Conservation (phyloP, 2,329 filamentous ascomycete genomes). For the Basipetospora sp. region DNA sequence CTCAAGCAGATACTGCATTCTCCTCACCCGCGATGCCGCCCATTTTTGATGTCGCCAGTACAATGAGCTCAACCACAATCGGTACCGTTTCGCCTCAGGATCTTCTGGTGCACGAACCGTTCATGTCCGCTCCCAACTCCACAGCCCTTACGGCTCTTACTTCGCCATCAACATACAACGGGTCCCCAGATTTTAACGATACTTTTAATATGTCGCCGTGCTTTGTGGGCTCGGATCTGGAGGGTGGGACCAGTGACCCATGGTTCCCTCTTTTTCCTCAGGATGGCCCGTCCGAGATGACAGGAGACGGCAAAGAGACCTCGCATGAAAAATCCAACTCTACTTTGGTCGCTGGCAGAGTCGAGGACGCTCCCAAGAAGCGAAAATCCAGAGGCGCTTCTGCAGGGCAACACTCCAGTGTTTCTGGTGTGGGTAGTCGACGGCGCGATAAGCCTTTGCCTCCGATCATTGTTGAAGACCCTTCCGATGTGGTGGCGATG, state of each 20-base stretch:
- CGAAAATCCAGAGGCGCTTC: background rate
- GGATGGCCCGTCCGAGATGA: constrained; percentile 14
- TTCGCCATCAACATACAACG: constrained; percentile 64
- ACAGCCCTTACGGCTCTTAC: constrained; percentile 70
- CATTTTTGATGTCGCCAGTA: constrained; percentile 31
- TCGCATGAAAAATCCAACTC: too few relatives aligned
- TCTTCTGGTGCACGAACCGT: constrained; percentile 53
- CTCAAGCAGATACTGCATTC: constrained; percentile 32
- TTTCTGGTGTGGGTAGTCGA: constrained; percentile 56
- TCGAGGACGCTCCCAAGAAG: background rate
- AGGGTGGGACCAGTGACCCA: constrained; percentile 31
- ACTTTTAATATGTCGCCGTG: constrained; percentile 66
- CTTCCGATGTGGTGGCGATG: constrained; percentile 59
- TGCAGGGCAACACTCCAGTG: constrained; percentile 46
- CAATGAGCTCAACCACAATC: too few relatives aligned
- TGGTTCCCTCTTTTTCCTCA: constrained; percentile 67
- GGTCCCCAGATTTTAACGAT: constrained; percentile 55
- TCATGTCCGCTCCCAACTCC: constrained; percentile 67
- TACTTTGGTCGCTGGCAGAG: background rate
- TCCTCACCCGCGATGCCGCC: constrained; percentile 37
- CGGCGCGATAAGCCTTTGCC: constrained; percentile 70
- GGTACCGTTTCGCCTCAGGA: constrained; percentile 77
- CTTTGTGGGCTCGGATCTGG: constrained; percentile 48
- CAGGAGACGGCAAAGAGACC: too few relatives aligned
- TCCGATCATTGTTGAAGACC: constrained; percentile 62